phyloP scores from a whole-genome alignment of 164 flowering plant genomes.

The Cinnamomum chago region DNA sequence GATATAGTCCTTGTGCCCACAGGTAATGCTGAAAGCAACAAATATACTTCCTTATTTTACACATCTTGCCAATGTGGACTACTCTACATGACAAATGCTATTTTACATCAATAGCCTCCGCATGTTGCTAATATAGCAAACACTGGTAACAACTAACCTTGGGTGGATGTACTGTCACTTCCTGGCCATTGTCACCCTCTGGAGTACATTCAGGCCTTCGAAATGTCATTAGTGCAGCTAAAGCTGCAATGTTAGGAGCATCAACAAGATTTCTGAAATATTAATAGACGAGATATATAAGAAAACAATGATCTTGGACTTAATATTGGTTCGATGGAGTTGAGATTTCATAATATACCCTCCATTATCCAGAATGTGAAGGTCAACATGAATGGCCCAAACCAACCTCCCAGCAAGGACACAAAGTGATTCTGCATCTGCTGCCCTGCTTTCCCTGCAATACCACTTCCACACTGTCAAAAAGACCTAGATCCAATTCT shows the following conservation, averaged over 20 bases:
- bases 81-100: not conserved
- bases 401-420: constrained; percentile 82
- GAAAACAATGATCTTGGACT: not conserved
- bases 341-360: constrained; percentile 48
- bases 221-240: constrained; percentile 85
- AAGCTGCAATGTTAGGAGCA: constrained; percentile 97
- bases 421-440: constrained; percentile 94
- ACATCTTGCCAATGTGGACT: not conserved
- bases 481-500: constrained; percentile 2
- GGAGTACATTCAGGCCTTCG: constrained; percentile 89
- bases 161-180: constrained; percentile 79
- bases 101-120: not conserved
- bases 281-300: constrained; percentile 8
- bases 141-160: constrained; percentile 47
- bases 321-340: not conserved
- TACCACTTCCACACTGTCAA: constrained; percentile 13
- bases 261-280: constrained; percentile 83
- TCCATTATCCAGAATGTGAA: constrained; percentile 92
- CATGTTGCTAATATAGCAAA: not conserved
- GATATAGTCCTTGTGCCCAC: not conserved
- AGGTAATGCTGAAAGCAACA: not conserved
- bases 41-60: not conserved
- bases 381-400: constrained; percentile 91
- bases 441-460: constrained; percentile 95
- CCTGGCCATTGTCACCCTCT: constrained; percentile 85